Percentiles rank a stretch among this genome's conserved stretches.
phyloP scores from a whole-genome alignment of 345 rosid species.

The Eucalyptus pauciflora region DNA sequence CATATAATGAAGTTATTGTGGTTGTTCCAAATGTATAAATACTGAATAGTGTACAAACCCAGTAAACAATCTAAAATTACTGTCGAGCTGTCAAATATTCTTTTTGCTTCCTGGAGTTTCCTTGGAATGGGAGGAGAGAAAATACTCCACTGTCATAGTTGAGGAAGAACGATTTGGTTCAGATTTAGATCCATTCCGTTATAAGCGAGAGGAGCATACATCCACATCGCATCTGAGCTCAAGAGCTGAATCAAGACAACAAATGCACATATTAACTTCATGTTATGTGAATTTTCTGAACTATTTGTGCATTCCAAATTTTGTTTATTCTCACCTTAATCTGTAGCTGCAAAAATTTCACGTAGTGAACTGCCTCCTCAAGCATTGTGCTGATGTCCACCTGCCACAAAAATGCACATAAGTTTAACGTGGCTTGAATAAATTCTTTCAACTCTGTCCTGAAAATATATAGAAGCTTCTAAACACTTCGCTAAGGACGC shows the following conservation, averaged over 20 bases:
- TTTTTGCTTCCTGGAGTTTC: neutral
- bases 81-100: neutral
- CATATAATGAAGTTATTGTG: neutral
- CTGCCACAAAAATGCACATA: neutral
- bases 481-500: neutral
- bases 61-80: neutral
- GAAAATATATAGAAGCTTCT: neutral
- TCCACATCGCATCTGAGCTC: slow-evolving; percentile 89
- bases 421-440: neutral
- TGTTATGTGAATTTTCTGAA: neutral
- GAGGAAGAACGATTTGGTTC: slow-evolving; percentile 34
- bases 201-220: slow-evolving; percentile 82
- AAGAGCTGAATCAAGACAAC: slow-evolving; percentile 29
- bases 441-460: neutral
- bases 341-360: slow-evolving; percentile 76
- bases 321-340: slow-evolving; percentile 37
- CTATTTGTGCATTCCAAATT: neutral
- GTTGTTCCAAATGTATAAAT: neutral
- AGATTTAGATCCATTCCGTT: slow-evolving; percentile 62
- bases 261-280: neutral
- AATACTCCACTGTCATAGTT: neutral
- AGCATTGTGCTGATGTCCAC: slow-evolving; percentile 88
- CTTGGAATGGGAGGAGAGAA: neutral
- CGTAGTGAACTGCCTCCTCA: slow-evolving; percentile 82
- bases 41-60: neutral